Evolutionary conservation across 306 rosid genomes (phyloP).

Genomic region (Prunus campanulata): DNA sequence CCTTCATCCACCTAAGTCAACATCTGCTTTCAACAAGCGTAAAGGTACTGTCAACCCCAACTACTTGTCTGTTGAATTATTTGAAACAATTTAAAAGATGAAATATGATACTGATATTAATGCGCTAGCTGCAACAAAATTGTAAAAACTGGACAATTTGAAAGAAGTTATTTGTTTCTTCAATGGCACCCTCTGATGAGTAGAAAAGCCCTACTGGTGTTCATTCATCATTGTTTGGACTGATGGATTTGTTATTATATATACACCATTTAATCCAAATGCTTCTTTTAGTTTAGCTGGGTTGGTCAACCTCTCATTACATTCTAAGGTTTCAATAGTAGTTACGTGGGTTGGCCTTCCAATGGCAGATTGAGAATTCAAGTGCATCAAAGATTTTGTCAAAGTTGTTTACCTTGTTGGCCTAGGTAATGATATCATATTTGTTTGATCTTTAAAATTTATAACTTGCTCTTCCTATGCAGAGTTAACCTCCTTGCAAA

Average conservation of each 20-base stretch:
- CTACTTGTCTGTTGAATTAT: neutral
- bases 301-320: neutral
- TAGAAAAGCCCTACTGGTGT: neutral
- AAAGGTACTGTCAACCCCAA: neutral
- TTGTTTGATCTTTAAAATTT: neutral
- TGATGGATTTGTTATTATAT: neutral
- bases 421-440: neutral
- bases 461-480: neutral
- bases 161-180: neutral
- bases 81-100: neutral
- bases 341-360: neutral
- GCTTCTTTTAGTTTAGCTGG: neutral
- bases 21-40: neutral
- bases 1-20: neutral
- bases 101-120: neutral
- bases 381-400: neutral
- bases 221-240: neutral
- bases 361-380: neutral
- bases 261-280: neutral
- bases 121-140: neutral
- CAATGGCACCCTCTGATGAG: neutral
- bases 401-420: neutral
- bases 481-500: neutral
- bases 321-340: neutral
- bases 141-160: neutral